Base-by-base conservation (phyloP, 192 early-diverging fungal species). In the Glomus cerebriforme region DNA sequence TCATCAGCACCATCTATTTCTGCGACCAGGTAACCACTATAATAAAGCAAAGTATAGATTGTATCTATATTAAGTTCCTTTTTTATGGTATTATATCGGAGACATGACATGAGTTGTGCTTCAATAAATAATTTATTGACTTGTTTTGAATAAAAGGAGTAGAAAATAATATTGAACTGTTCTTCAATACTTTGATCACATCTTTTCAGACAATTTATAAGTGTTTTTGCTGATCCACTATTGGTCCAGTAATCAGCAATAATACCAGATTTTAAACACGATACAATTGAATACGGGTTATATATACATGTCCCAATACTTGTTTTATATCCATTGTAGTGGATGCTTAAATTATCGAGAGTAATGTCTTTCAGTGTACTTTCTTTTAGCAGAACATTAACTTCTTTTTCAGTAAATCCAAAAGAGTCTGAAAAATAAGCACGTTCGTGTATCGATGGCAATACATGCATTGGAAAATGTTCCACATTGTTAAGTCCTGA, bases 371-470 rank as follows among this genome's bases (percentile, higher is more conserved):
- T 29, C 39, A 15, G 7, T 29, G 0, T 27, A 59, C 49, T 77
- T 43, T 34, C 24, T 29, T 13, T 45, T 27, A 67, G 1, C 19
- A 77, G 27, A 22, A 67, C 4, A 0, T 67, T 1, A 29, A 67
- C 63, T 77, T 77, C 76, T 45, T 32, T 27, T 27, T 77, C 1
- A 0, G 76, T 77, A 27, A 74, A 74, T 9, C 73, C 49, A 74
- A 74, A 32, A 0, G 29, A 22, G 22, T 74, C 73, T 59, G 54
- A 54, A 15, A 32, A 74, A 32, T 60, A 4, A 26, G 73, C 73
- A 74, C 31, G 73, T 9, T 47, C 24, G 34, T 54, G 54, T 59
- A 74, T 74, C 29, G 45, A n/a, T 35, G 37, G 67, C 39, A 69
- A 69, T 4, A 69, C 39, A 3, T 69, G 67, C n/a, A 69, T 69